A percentile compares a stretch with the other conserved stretches of the same genome.
Conservation (phyloP, 1,139 yeast genomes). For the Yamadazyma diospyri region DNA sequence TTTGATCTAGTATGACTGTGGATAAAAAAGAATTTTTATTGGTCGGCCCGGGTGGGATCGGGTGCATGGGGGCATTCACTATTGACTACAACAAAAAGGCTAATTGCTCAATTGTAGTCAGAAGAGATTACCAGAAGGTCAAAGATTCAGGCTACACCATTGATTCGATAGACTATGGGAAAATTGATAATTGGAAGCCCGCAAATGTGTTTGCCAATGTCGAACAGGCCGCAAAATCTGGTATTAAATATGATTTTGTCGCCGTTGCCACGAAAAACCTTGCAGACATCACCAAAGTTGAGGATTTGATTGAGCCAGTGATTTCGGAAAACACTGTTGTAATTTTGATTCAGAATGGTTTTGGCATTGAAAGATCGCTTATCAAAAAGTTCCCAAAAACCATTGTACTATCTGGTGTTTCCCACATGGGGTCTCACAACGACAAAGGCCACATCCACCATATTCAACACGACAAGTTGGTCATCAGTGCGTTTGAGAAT, state of each 20-base stretch:
- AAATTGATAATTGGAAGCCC: conserved; percentile 53
- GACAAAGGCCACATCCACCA: conserved; percentile 48
- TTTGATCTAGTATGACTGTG: conserved; percentile 25
- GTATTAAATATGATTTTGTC: conserved; percentile 55
- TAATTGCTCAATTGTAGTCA: conserved; percentile 56
- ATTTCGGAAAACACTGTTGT: conserved; percentile 43
- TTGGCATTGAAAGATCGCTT: conserved; percentile 65
- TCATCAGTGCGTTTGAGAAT: conserved; percentile 50
- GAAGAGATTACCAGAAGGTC: conserved; percentile 63
- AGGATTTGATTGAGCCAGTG: conserved; percentile 52
- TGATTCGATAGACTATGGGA: conserved; percentile 61
- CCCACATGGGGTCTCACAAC: conserved; percentile 65
- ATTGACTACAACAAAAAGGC: conserved; percentile 41
- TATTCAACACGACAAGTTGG: conserved; percentile 50
- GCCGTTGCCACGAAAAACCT: conserved; percentile 67
- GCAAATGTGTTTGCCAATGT: conserved; percentile 38
- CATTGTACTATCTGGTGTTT: conserved; percentile 64
- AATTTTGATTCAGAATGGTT: conserved; percentile 68
- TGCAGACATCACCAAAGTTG: conserved; percentile 59
- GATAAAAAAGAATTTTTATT: conserved; percentile 28
- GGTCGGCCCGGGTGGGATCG: conserved; percentile 57
- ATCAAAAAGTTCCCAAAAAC: conserved; percentile 55
- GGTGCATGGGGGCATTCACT: conserved; percentile 62
- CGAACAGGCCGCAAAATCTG: conserved; percentile 36
- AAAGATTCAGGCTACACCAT: conserved; percentile 53